Evolutionary conservation across 768 basidiomycete genomes (phyloP).

Genomic region (Lactarius akahatsu): DNA sequence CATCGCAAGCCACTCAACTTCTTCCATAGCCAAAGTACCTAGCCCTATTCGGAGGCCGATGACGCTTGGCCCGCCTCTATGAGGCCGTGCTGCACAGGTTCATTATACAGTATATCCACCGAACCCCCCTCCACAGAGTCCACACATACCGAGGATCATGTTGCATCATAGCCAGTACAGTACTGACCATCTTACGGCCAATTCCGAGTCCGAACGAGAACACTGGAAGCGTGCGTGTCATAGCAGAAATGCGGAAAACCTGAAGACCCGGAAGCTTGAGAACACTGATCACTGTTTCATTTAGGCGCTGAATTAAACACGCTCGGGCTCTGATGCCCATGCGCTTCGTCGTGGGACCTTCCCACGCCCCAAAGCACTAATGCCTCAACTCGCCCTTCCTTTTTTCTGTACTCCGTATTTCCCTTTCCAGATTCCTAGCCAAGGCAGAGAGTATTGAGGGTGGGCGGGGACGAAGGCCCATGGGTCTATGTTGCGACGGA

Average conservation of each 20-base stretch:
- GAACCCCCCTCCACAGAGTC: too few species aligned
- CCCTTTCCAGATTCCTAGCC: neutral
- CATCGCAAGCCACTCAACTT: too few species aligned
- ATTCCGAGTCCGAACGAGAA: neutral
- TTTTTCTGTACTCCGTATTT: neutral
- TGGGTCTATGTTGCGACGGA: neutral
- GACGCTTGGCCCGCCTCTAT: too few species aligned
- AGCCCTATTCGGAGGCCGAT: too few species aligned
- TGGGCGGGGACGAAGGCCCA: neutral
- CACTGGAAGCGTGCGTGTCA: neutral
- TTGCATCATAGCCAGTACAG: too few species aligned
- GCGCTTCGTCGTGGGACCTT: neutral
- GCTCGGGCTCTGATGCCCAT: neutral
- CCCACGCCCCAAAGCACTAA: neutral
- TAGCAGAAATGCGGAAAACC: neutral
- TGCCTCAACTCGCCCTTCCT: neutral
- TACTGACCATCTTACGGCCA: too few species aligned
- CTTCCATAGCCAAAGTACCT: too few species aligned
- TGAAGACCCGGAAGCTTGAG: neutral
- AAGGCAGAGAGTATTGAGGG: neutral
- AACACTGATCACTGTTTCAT: neutral
- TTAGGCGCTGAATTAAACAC: neutral
- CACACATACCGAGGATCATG: too few species aligned
- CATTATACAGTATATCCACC: too few species aligned
- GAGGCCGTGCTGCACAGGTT: too few species aligned